A percentile compares a stretch with the other conserved stretches of the same genome.
These are phyloP conservation scores for Ascoidea rubescens DNA, from an alignment of 805 yeast genomes.

Conservation along the genomic window DNA sequence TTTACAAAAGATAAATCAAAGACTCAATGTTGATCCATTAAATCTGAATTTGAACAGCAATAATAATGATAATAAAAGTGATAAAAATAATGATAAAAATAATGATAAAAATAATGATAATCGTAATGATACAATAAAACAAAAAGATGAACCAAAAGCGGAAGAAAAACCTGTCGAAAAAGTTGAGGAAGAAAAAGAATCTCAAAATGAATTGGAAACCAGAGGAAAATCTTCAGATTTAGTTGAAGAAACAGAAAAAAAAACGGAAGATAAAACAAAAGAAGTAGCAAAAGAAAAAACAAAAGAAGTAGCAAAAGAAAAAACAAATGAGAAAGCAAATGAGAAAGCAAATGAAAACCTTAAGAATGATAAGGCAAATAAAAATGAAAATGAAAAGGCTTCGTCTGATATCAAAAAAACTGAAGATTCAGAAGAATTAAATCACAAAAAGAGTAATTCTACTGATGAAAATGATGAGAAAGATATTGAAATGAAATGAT, in stretches of 20 bases:
- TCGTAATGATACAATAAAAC: neutral
- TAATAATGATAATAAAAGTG: too few species aligned
- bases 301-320: neutral
- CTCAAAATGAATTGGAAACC: neutral
- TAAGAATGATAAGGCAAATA: neutral
- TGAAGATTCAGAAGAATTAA: too few species aligned
- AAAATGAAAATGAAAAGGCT: too few species aligned
- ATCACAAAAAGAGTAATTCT: too few species aligned
- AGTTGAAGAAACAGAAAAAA: neutral
- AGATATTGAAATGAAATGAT: too few species aligned
- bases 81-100: too few species aligned
- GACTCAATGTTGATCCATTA: neutral
- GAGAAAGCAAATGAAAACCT: neutral
- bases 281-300: neutral
- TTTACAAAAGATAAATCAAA: too few species aligned
- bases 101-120: neutral
- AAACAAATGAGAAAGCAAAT: neutral
- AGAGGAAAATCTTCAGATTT: neutral
- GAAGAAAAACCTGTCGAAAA: neutral
- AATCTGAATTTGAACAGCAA: neutral
- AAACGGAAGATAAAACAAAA: neutral
- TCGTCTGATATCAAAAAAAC: neutral
- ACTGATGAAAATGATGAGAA: too few species aligned
- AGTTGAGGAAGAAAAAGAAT: neutral
- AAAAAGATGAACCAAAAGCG: neutral